Evolutionary conservation across 306 rosid genomes (phyloP).

Genomic region (cucumber (Cucumis sativus)): Cucumber_9930_V3 NC_026658.2:6952501-6953000

Average conservation of each 20-base stretch:
- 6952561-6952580: not conserved
- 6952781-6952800: not conserved
- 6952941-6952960: no score
- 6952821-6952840: not conserved
- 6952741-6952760: not conserved
- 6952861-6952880: no score
- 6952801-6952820: not conserved
- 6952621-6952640: not conserved
- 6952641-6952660: not conserved
- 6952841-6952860: not conserved
- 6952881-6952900: no score
- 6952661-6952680: not conserved
- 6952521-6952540: no score
- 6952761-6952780: not conserved
- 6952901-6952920: no score
- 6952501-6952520: no score
- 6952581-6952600: not conserved
- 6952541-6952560: no score
- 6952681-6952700: not conserved
- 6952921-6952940: no score
- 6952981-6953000: no score
- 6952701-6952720: not conserved
- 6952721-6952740: not conserved
- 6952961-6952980: no score
- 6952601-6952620: not conserved